Evolutionary conservation across 225 moss, liverwort and hornwort species (phyloP).

Genomic region (Sphagnum tenellum): DNA sequence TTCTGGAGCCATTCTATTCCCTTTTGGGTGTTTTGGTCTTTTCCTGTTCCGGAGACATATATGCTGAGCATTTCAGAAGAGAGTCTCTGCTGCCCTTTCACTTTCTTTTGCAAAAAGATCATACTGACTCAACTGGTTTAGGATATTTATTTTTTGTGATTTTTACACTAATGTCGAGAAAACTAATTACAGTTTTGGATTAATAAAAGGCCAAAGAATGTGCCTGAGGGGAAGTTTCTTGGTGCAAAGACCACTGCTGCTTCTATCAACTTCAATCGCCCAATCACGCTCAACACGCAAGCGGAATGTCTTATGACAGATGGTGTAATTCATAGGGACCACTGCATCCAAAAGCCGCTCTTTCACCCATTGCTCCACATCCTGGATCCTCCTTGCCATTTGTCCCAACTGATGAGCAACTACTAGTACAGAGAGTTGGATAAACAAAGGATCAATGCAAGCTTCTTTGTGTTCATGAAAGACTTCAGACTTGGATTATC

Average conservation of each 20-base stretch:
- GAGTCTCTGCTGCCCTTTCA: neutral
- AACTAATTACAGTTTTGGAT: neutral
- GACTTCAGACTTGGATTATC: no score
- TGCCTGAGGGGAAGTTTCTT: slow-evolving; percentile 8
- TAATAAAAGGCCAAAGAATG: neutral
- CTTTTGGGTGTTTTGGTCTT: neutral
- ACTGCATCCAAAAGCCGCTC: slow-evolving; percentile 29
- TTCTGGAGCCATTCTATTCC: slow-evolving; percentile 1
- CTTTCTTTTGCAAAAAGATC: neutral
- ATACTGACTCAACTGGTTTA: neutral
- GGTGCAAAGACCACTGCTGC: slow-evolving; percentile 1
- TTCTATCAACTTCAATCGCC: slow-evolving; percentile 4
- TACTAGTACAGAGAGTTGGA: no score
- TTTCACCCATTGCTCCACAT: slow-evolving; percentile 29
- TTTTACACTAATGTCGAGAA: no score
- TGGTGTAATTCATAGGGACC: slow-evolving; percentile 34
- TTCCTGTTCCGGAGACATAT: neutral
- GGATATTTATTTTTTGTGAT: no score
- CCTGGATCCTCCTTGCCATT: slow-evolving; percentile 4
- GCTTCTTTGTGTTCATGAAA: no score
- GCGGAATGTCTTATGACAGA: slow-evolving; percentile 20
- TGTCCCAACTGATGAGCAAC: no score
- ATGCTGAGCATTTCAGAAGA: no score
- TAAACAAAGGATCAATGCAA: no score
- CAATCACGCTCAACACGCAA: slow-evolving; percentile 22